Base-by-base conservation (phyloP, 2,329 filamentous ascomycete species). In the Ophiostoma pallidulum region DNA sequence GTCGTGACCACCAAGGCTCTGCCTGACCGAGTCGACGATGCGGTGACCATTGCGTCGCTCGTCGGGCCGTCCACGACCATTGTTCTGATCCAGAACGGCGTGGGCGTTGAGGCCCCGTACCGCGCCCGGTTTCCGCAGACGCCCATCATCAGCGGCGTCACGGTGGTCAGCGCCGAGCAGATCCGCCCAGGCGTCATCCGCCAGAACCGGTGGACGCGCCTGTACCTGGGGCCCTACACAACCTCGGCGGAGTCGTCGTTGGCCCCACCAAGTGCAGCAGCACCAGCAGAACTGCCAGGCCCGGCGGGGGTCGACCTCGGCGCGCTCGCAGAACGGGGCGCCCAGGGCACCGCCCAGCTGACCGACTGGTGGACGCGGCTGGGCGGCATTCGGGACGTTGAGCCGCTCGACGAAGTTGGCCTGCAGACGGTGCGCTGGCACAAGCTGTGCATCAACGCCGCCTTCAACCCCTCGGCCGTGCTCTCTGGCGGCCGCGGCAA, bases 401-500 rank as follows among this genome's bases (percentile, higher is more conserved):
- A 80, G 51, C 67, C 53, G 19, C 41, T 74, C 8, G 72, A 76
- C 40, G 80, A 85, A 61, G 66, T 78, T 28, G 81, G 78, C 51
- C 67, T 87, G 39, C 84, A 87, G 63, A 74, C 78, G 36, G 75
- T 86, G 16, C 72, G 83, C 20, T 87, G 83, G 83, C 82, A 86
- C 63, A 87, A 87, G 63, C 76, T 86, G 52, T 82, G 80, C 57
- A 86, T 87, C 68, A 87, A 87, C 62, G 80, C 82, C 0, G 77
- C 80, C 44, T 84, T 86, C 73, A 87, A 87, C 64, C 82, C 83
- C 0, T 81, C 78, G 1, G 78, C 82, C 2, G 81, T 86, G 8
- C 70, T 87, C 0, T 77, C 75, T 1, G 78, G 80, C 12, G 80
- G 81, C 1, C 67, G 72, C 2, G 74, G 77, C 45, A 86, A 86